phyloP scores from a whole-genome alignment of 257 asterid genomes.

The Solanum piurae region DNA sequence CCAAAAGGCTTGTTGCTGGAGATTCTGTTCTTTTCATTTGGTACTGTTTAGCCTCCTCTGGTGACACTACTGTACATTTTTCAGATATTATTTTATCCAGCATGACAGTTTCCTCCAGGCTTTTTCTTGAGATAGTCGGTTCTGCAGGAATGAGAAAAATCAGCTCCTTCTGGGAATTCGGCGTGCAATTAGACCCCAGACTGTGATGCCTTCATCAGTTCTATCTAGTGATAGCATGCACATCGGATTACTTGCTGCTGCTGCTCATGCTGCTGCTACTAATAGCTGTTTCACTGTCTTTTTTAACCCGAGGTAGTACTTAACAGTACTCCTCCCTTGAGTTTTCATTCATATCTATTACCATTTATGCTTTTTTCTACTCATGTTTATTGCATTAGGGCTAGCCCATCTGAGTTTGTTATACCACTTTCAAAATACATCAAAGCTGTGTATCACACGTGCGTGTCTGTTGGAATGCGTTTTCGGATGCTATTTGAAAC shows the following conservation, averaged over 20 bases:
- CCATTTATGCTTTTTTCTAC: background rate
- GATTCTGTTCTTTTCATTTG: constrained; percentile 47
- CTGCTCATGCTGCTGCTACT: constrained; percentile 98
- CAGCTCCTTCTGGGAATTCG: constrained; percentile 94
- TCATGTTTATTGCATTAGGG: constrained; percentile 43
- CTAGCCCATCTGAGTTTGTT: constrained; percentile 91
- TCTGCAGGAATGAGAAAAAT: constrained; percentile 77
- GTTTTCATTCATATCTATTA: background rate
- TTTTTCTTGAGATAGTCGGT: background rate
- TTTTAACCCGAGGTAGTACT: constrained; percentile 68
- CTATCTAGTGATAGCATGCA: constrained; percentile 98
- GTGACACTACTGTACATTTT: background rate
- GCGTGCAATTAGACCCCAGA: constrained; percentile 83
- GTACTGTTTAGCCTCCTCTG: constrained; percentile 19
- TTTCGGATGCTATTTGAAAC: constrained; percentile 95
- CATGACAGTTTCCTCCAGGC: background rate
- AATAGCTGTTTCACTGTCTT: constrained; percentile 94
- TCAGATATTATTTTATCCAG: background rate
- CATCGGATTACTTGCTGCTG: constrained; percentile 96
- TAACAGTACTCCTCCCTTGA: background rate
- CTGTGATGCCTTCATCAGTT: constrained; percentile 97
- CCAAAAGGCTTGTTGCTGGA: constrained; percentile 48
- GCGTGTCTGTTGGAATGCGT: constrained; percentile 96
- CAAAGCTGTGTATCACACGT: constrained; percentile 84
- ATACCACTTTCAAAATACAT: constrained; percentile 82